These are phyloP conservation scores for Odonthalia washingtoniensis DNA, from an alignment of 31 red algal species.

Conservation along the genomic window DNA sequence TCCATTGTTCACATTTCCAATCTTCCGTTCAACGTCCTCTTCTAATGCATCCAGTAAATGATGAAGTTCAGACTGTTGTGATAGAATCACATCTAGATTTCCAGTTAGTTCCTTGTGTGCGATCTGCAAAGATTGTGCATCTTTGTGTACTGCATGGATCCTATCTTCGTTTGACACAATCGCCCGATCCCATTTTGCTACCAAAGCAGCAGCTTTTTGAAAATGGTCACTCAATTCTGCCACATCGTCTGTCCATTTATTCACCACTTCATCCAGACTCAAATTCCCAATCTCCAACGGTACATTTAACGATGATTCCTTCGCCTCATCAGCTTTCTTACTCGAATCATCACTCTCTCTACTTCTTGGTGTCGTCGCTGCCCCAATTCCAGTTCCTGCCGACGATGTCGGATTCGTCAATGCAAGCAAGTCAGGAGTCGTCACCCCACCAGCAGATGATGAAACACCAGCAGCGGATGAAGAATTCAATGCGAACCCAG, in stretches of 20 bases:
- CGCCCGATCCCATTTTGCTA: constrained; percentile 83
- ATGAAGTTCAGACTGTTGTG: constrained; percentile 87
- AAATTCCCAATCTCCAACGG: constrained; percentile 86
- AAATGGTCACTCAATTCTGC: constrained; percentile 72
- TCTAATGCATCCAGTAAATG: constrained; percentile 77
- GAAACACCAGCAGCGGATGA: neutral
- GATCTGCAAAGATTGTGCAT: constrained; percentile 62
- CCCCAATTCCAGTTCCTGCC: neutral
- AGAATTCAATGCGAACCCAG: neutral
- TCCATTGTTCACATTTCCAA: constrained; percentile 39
- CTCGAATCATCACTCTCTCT: neutral
- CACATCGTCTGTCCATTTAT: constrained; percentile 92
- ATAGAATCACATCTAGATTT: constrained; percentile 80
- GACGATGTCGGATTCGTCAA: neutral
- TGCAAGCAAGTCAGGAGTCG: neutral
- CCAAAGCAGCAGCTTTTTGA: constrained; percentile 63
- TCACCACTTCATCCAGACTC: constrained; percentile 82
- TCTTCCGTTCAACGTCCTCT: constrained; percentile 68
- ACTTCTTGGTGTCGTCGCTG: neutral
- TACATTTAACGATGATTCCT: constrained; percentile 41
- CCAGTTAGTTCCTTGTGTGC: constrained; percentile 71
- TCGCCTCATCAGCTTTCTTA: neutral
- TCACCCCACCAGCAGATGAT: neutral
- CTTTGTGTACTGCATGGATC: constrained; percentile 62
- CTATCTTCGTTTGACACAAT: constrained; percentile 81